These are phyloP conservation scores for Aspergillus transmontanensis DNA, from an alignment of 2,329 filamentous ascomycete genomes.

Conservation along the genomic window DNA sequence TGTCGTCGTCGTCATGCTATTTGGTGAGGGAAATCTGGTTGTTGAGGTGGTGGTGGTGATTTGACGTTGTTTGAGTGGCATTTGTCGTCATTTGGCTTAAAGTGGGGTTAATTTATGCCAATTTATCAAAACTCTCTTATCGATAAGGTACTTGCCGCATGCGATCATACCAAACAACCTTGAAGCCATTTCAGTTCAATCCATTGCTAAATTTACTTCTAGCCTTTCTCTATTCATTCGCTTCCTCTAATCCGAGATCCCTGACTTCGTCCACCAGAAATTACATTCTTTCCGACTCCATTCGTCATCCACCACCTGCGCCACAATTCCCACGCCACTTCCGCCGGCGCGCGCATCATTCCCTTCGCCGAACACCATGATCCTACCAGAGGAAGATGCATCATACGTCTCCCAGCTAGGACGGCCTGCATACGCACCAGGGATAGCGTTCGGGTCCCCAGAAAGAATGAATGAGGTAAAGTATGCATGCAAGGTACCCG, in stretches of 20 bases:
- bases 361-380: conserved; percentile 51
- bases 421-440: conserved; percentile 29
- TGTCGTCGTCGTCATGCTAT: background rate
- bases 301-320: conserved; percentile 43
- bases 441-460: conserved; percentile 48
- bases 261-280: conserved; percentile 48
- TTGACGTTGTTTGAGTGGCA: background rate
- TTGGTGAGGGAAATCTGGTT: background rate
- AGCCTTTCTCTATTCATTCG: background rate
- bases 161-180: background rate
- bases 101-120: background rate
- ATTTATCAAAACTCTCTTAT: background rate
- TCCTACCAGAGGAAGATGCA: conserved; percentile 21
- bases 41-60: background rate
- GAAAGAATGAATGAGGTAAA: conserved; percentile 52
- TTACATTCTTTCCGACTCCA: conserved; percentile 50
- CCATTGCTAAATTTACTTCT: too few species aligned
- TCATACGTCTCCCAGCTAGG: conserved; percentile 43
- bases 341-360: conserved; percentile 55
- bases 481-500: conserved; percentile 51
- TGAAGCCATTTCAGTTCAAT: too few species aligned
- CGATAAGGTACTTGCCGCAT: background rate
- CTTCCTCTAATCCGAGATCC: conserved; percentile 25
- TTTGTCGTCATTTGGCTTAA: too few species aligned
- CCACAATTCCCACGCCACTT: conserved; percentile 35